Base-by-base conservation (phyloP, 345 rosid species). In the Gossypium rotundifolium region DNA sequence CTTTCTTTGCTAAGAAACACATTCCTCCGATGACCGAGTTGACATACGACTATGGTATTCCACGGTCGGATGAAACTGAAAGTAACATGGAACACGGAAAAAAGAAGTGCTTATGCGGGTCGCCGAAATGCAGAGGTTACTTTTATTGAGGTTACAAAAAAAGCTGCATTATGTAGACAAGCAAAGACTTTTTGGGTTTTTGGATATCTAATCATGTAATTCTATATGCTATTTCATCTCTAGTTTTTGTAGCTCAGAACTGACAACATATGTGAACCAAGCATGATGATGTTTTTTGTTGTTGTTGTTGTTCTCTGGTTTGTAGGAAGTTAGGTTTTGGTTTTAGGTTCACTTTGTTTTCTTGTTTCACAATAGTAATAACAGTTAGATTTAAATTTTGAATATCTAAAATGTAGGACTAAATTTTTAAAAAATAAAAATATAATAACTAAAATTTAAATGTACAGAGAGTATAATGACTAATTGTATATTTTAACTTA, bases 21-120 rank as follows among this genome's bases (percentile, higher is more conserved):
- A 86, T 93, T 70, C 92, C 99, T 17, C 97, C 99, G 0, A 74
- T 95, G 93, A 78, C 89, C 29, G 98, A 95, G 87, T 79, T 95
- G 79, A 90, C 98, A 2, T 91, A 88, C 71, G 87, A 93, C 80
- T 95, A 93, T 77, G 99, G 99, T 65, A 75, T 72, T 45, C 49
- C 79, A 18, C 68, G 22, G 57, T 38, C 85, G 29, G 81, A 80
- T 17, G 85, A 70, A 45, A 53, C 77, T 63, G 79, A 74, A 52
- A 73, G 69, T 74, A 72, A 44, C 46, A 66, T 80, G 18, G 55
- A 54, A 2, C 27, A 58, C 51, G 86, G 89, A 55, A 86, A 71
- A 67, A 87, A 78, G 79, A 89, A 84, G 77, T 92, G 97, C 81
- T 76, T 86, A 38, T 90, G 97, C 61, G 91, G 95, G 78, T 81